A percentile compares a stretch with the other conserved stretches of the same genome.
phyloP scores from a whole-genome alignment of 352 stramenopile genomes.

The Blastocystis sp. region DNA sequence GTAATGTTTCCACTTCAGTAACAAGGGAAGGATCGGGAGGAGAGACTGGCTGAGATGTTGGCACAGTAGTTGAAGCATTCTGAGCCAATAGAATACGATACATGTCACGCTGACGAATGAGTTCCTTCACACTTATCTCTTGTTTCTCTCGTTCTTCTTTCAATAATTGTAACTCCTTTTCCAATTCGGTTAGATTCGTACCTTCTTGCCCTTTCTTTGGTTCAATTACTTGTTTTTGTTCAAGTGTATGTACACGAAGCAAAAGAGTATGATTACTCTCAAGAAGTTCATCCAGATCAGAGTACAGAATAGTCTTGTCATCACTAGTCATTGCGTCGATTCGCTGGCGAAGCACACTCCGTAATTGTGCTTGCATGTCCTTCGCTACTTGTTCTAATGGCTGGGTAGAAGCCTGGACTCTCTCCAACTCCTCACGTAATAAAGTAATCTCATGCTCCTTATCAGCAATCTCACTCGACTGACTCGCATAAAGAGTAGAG shows the following conservation, averaged over 20 bases:
- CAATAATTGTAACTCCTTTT: constrained; percentile 76
- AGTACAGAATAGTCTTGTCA: neutral
- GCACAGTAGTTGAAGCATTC: constrained; percentile 74
- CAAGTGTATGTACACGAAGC: constrained; percentile 16
- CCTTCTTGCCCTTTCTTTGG: neutral
- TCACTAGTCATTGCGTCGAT: constrained; percentile 10
- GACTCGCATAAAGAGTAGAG: constrained; percentile 76
- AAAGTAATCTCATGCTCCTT: constrained; percentile 72
- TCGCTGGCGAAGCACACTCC: constrained; percentile 70
- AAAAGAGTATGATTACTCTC: constrained; percentile 85
- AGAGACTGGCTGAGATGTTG: neutral
- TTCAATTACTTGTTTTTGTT: neutral
- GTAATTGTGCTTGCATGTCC: constrained; percentile 86
- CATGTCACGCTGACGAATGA: constrained; percentile 92
- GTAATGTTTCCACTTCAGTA: neutral
- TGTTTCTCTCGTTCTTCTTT: constrained; percentile 70
- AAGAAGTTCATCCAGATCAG: constrained; percentile 82
- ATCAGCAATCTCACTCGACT: constrained; percentile 72
- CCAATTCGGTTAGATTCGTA: neutral
- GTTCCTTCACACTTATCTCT: constrained; percentile 80
- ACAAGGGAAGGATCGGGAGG: neutral
- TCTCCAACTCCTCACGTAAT: constrained; percentile 75
- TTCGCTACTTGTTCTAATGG: constrained; percentile 78
- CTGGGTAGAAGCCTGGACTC: constrained; percentile 74
- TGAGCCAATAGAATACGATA: constrained; percentile 87